Conservation (phyloP, 768 basidiomycete species). For the Pulveroboletus ravenelii region DNA sequence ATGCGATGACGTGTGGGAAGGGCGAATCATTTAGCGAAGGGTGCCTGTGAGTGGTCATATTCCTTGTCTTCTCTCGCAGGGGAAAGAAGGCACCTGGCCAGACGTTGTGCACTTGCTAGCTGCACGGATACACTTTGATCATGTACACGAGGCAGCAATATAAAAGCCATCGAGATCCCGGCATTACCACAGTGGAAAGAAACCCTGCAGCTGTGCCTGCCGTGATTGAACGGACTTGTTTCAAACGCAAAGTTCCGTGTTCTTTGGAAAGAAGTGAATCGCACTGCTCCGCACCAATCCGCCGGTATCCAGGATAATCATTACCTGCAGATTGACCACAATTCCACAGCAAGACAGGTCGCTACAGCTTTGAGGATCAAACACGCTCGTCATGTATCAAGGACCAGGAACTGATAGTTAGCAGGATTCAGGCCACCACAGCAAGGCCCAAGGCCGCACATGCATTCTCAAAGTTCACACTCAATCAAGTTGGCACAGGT, state of each 20-base stretch:
- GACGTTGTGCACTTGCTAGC: background rate
- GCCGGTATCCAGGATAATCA: background rate
- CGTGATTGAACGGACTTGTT: background rate
- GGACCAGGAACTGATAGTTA: background rate
- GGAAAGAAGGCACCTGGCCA: slow-evolving; percentile 1
- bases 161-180: slow-evolving; percentile 1
- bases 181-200: slow-evolving; percentile 2
- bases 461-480: background rate
- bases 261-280: background rate
- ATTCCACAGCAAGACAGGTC: background rate
- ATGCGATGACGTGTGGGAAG: slow-evolving; percentile 6
- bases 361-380: background rate
- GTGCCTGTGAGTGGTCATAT: slow-evolving; percentile 17
- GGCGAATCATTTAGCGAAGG: slow-evolving; percentile 20
- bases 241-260: background rate
- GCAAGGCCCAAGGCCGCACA: too few species aligned
- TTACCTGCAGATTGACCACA: background rate
- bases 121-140: slow-evolving; percentile 5
- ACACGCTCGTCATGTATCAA: background rate
- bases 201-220: slow-evolving; percentile 1
- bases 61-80: slow-evolving; percentile 3
- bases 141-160: slow-evolving; percentile 13
- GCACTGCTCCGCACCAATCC: background rate
- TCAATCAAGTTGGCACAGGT: background rate
- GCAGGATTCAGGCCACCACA: background rate